Evolutionary conservation across 208 protist genomes (phyloP).

Genomic region (Leishmania tarentolae): DNA sequence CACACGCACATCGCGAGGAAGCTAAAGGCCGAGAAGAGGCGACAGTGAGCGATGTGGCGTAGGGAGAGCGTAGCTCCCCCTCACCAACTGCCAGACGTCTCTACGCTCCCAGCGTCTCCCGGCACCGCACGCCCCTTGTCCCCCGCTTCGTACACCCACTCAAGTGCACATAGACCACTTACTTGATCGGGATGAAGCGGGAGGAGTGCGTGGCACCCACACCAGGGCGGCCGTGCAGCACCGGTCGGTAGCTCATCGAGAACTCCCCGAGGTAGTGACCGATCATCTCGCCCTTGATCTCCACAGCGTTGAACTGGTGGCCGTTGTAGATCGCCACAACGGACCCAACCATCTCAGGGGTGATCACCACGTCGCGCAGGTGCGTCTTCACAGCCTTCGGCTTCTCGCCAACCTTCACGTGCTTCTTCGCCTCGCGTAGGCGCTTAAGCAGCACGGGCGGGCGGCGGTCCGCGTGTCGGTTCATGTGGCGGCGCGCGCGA

Average conservation of each 20-base stretch:
- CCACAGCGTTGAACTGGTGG: constrained; percentile 98
- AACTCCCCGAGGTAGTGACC: constrained; percentile 99
- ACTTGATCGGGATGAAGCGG: constrained; percentile 88
- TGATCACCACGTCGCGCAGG: constrained; percentile 99
- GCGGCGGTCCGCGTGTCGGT: constrained; percentile 91
- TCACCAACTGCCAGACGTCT: too few species aligned
- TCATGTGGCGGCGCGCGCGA: constrained; percentile 95
- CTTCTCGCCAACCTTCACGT: constrained; percentile 96
- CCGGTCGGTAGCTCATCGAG: constrained; percentile 98
- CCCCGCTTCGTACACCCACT: not conserved
- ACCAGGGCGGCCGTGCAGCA: constrained; percentile 99
- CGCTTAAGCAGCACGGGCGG: constrained; percentile 96
- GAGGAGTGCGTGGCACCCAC: constrained; percentile 97
- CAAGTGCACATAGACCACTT: not conserved
- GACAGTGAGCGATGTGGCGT: too few species aligned
- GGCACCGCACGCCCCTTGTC: not conserved
- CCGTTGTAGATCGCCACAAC: constrained; percentile 99
- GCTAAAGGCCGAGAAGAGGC: too few species aligned
- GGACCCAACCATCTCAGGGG: constrained; percentile 99
- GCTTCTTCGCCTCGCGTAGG: constrained; percentile 97
- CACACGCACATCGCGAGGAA: too few species aligned
- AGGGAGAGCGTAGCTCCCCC: too few species aligned
- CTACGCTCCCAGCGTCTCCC: not conserved
- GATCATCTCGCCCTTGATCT: constrained; percentile 99
- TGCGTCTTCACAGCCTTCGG: constrained; percentile 99